phyloP scores from a whole-genome alignment of 805 yeast species.

The Candida coleopterorum region DNA sequence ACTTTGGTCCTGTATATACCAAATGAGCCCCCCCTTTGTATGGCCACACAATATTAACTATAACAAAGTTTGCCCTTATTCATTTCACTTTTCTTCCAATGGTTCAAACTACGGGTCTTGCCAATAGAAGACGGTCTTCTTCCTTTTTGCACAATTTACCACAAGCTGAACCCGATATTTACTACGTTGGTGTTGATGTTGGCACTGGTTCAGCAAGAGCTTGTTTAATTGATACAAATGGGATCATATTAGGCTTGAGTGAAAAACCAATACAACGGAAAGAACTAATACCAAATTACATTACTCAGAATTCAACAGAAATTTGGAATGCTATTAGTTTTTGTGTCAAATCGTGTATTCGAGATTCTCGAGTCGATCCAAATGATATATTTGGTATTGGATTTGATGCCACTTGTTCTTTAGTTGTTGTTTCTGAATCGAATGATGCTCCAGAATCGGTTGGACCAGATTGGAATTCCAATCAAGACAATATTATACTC shows the following conservation, averaged over 20 bases:
- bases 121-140: conserved; percentile 36
- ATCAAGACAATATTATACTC: conserved; percentile 75
- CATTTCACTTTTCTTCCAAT: conserved; percentile 1
- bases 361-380: conserved; percentile 72
- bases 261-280: conserved; percentile 77
- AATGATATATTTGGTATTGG: conserved; percentile 77
- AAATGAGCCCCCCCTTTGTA: not conserved
- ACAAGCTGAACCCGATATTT: conserved; percentile 42
- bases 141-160: conserved; percentile 36
- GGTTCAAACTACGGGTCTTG: conserved; percentile 29
- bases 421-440: conserved; percentile 69
- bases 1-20: no score
- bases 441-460: conserved; percentile 74
- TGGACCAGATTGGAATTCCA: conserved; percentile 81
- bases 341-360: conserved; percentile 71
- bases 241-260: conserved; percentile 73
- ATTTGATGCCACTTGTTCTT: conserved; percentile 95
- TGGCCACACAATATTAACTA: not conserved
- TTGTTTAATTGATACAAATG: conserved; percentile 78
- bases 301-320: conserved; percentile 85
- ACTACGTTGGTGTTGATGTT: conserved; percentile 82
- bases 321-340: conserved; percentile 87
- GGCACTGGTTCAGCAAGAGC: conserved; percentile 99
- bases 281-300: conserved; percentile 65
- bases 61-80: not conserved